phyloP scores from a whole-genome alignment of 129 eudicot genomes.

The Kitagawia praeruptora region DNA sequence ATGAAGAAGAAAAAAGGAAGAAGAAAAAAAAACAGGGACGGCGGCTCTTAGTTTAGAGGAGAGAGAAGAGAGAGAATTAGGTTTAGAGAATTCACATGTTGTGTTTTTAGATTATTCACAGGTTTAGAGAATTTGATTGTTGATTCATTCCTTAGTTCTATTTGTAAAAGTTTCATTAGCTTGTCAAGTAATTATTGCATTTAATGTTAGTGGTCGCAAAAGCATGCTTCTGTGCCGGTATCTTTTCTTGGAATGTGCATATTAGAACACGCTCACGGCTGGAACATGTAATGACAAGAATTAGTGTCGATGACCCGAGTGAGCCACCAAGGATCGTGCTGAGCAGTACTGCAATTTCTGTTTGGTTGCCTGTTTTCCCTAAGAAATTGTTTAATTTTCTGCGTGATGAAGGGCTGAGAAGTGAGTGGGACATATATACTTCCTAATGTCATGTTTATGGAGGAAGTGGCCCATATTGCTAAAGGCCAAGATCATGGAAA shows the following conservation, averaged over 20 bases:
- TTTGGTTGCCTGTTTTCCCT: constrained; percentile 89
- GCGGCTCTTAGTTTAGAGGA: no score
- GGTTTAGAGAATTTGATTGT: no score
- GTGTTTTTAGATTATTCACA: no score
- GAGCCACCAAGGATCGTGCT: constrained; percentile 89
- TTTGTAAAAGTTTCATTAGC: no score
- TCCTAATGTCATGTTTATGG: constrained; percentile 95
- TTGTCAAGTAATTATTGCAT: no score
- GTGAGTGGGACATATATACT: constrained; percentile 95
- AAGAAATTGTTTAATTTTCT: constrained; percentile 80
- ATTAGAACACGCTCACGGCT: constrained; percentile 69
- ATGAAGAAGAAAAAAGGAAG: no score
- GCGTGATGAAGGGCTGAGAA: constrained; percentile 70
- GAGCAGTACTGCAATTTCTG: constrained; percentile 92
- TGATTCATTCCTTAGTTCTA: no score
- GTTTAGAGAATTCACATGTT: no score
- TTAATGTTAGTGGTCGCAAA: constrained; percentile 59
- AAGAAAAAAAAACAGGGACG: no score
- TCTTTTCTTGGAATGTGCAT: constrained; percentile 72
- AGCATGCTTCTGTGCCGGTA: constrained; percentile 96
- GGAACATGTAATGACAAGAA: constrained; percentile 84
- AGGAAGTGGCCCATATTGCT: constrained; percentile 90
- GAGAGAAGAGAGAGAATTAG: no score
- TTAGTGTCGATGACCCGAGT: constrained; percentile 88
- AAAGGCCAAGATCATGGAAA: constrained; percentile 97